Evolutionary conservation across 495 filamentous ascomycete genomes (phyloP), one percentile per base, ranked within the genome.

Genomic region (Annulohypoxylon bovei): DNA sequence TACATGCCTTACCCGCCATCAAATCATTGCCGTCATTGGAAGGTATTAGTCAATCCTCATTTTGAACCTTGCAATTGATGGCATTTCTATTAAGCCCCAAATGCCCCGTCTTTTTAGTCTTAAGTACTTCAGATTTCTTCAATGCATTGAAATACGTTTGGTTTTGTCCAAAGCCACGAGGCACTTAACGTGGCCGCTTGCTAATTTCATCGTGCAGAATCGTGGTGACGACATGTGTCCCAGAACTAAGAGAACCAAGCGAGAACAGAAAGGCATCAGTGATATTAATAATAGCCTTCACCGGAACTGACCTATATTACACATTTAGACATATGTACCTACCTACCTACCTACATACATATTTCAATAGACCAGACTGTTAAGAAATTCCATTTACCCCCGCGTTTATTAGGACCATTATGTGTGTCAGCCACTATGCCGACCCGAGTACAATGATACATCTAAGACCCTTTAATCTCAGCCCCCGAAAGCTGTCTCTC

Each of bases 21-120:
- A 40, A 55, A 72, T 72, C 65, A 72, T 68, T 72, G 1, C 70
- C 70, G 44, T 62, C 60, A 65, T 46, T 54, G 70, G 70, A 72
- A 72, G 61, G 70, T 57, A 72, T 22, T 57, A 57, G 70, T 37
- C 55, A 72, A 72, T 72, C 70, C 60, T 72, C 70, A 72, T 72
- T 68, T 68, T 68, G 56, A 61, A 55, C 70, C 55, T 61, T 40
- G 60, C 22, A 50, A 40, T 60, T 30, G 49, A 72, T 40, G 60
- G 40, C 40, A 53, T 46, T 59, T 57, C 50, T 59, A 55, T 59
- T 64, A 55, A 53, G 69, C 46, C 53, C 63, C 33, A 53, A 46
- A 16, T 47, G 50, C 27, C 58, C 65, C 49, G 42, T 44, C 22
- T 65, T 35, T 42, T 55, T 40, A 16, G 40, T 35, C 16, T 53